phyloP scores from a whole-genome alignment of 1,139 yeast species.

The Taphrina wiesneri region DNA sequence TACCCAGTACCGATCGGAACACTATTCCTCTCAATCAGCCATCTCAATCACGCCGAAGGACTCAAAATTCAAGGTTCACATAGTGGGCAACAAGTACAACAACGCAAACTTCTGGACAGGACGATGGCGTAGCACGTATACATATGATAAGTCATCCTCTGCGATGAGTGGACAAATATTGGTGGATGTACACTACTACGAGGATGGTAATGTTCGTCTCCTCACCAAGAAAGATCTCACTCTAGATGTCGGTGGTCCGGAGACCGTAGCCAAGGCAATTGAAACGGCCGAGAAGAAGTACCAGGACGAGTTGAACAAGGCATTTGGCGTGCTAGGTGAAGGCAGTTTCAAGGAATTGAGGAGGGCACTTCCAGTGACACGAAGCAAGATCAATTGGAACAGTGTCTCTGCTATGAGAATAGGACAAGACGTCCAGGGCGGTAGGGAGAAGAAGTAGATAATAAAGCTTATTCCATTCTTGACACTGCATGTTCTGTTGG shows the following conservation, averaged over 20 bases:
- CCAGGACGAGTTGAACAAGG: conserved; percentile 61
- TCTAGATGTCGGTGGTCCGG: conserved; percentile 44
- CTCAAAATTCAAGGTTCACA: conserved; percentile 54
- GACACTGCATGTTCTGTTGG: no score
- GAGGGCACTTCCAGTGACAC: conserved; percentile 86
- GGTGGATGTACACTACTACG: conserved; percentile 86
- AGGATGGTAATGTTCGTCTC: conserved; percentile 91
- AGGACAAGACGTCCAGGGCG: conserved; percentile 69
- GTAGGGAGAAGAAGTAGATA: conserved; percentile 25
- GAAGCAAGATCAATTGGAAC: conserved; percentile 94
- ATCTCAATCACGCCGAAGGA: conserved; percentile 55
- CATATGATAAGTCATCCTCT: conserved; percentile 46
- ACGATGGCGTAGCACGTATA: conserved; percentile 75
- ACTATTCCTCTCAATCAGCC: conserved; percentile 52
- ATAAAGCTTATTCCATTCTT: no score
- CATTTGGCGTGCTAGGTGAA: conserved; percentile 75
- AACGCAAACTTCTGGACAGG: conserved; percentile 84
- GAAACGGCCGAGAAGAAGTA: conserved; percentile 60
- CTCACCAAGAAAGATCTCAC: conserved; percentile 50
- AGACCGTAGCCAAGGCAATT: conserved; percentile 55
- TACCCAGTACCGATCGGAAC: conserved; percentile 49
- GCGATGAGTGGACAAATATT: conserved; percentile 57
- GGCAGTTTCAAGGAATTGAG: conserved; percentile 78
- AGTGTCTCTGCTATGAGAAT: conserved; percentile 83
- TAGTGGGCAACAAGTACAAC: conserved; percentile 73